phyloP scores from a whole-genome alignment of 2,329 filamentous ascomycete genomes.

The Exutisphaerella laricina region DNA sequence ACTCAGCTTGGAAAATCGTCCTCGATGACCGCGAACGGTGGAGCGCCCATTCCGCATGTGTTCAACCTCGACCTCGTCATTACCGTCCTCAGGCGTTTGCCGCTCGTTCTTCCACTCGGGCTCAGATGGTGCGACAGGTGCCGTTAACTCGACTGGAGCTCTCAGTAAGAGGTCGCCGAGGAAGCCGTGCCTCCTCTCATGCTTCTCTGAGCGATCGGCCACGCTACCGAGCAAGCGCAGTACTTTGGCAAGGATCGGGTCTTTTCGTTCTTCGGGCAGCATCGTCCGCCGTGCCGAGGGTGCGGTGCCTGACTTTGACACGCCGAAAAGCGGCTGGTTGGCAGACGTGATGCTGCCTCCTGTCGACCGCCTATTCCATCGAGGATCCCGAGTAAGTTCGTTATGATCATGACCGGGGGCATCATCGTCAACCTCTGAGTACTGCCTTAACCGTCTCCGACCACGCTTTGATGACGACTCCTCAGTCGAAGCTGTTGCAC shows the following conservation, averaged over 20 bases:
- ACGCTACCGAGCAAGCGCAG: conserved; percentile 8
- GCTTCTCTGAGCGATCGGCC: conserved; percentile 3
- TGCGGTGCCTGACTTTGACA: background rate
- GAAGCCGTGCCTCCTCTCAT: too few species aligned
- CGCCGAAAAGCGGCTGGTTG: background rate
- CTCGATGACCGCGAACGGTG: conserved; percentile 12
- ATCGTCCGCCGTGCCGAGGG: background rate
- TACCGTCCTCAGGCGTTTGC: background rate
- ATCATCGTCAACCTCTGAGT: conserved; percentile 1
- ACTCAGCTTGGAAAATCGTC: conserved; percentile 11
- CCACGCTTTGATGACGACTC: conserved; percentile 1
- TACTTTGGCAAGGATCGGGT: conserved; percentile 12
- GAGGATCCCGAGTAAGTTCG: too few species aligned
- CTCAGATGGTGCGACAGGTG: background rate
- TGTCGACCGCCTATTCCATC: too few species aligned
- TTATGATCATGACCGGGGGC: background rate
- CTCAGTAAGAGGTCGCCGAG: too few species aligned
- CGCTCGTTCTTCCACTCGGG: background rate
- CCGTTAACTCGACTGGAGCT: too few species aligned
- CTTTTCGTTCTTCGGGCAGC: conserved; percentile 3
- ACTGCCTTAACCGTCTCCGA: conserved; percentile 7
- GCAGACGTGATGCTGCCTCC: too few species aligned
- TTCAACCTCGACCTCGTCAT: conserved; percentile 7
- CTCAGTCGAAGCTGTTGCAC: conserved; percentile 1
- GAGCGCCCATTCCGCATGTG: conserved; percentile 13